Conservation (phyloP, 2,329 filamentous ascomycete genomes). For the Claviceps paspali region DNA sequence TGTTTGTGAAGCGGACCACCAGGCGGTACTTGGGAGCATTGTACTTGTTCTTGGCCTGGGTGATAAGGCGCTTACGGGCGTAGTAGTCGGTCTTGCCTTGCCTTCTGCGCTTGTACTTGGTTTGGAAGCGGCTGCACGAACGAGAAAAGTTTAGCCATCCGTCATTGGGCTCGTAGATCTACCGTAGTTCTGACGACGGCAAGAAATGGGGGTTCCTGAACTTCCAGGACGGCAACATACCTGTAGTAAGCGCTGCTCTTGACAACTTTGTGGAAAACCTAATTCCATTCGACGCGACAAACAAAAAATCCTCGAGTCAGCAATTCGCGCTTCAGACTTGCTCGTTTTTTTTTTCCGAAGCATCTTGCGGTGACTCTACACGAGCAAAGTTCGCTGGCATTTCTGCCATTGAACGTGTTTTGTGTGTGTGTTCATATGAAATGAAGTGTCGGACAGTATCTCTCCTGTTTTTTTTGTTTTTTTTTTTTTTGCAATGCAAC, state of each 20-base stretch:
- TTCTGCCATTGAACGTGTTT: slow-evolving; percentile 20
- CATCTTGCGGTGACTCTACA: slow-evolving; percentile 88
- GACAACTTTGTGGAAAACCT: slow-evolving; percentile 87
- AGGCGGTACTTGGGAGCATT: slow-evolving; percentile 99
- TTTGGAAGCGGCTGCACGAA: slow-evolving; percentile 76
- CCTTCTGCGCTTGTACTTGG: slow-evolving; percentile 97
- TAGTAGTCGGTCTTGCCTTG: slow-evolving; percentile 99
- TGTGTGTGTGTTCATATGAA: background rate
- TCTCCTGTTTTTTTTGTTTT: background rate
- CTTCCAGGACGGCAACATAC: too few species aligned
- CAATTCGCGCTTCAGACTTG: slow-evolving; percentile 97
- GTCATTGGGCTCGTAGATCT: too few species aligned
- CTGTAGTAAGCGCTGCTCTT: slow-evolving; percentile 99
- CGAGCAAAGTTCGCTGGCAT: slow-evolving; percentile 23
- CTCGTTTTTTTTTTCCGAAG: slow-evolving; percentile 61
- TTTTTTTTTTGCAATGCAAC: background rate
- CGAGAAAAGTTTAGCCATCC: slow-evolving; percentile 20
- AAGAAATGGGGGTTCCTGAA: too few species aligned
- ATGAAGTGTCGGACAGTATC: too few species aligned
- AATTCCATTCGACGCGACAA: slow-evolving; percentile 12
- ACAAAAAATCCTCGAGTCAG: slow-evolving; percentile 66
- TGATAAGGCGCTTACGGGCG: slow-evolving; percentile 97
- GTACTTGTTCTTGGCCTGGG: slow-evolving; percentile 99
- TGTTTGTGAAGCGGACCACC: slow-evolving; percentile 98
- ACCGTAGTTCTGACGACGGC: too few species aligned